A percentile compares a stretch with the other conserved stretches of the same genome.
Conservation (phyloP, 73 alveolate species). For the Tetrahymena elliotti region DNA sequence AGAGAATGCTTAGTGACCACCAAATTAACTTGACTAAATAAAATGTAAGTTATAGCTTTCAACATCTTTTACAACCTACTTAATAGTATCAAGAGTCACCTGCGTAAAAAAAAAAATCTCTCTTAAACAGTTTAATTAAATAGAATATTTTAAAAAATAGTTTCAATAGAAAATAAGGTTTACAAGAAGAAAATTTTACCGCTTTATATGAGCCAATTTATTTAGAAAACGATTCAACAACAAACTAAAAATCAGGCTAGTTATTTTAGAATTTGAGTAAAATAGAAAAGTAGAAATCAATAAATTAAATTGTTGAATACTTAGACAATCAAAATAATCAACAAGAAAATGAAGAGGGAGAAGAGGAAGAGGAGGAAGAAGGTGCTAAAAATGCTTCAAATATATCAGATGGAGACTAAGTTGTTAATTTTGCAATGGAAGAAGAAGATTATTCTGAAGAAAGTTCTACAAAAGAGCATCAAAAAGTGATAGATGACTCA, state of each 20-base stretch:
- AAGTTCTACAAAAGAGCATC: not conserved
- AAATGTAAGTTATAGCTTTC: not conserved
- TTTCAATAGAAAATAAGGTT: too few relatives aligned
- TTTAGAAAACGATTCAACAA: not conserved
- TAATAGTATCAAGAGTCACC: not conserved
- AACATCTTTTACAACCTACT: not conserved
- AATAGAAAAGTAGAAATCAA: not conserved
- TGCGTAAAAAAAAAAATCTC: not conserved
- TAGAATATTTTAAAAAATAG: too few relatives aligned
- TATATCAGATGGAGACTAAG: not conserved
- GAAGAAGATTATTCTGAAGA: not conserved
- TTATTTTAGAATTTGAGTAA: not conserved
- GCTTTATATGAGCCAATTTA: not conserved
- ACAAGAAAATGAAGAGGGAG: not conserved
- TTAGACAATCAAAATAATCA: not conserved
- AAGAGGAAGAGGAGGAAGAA: not conserved
- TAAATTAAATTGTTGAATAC: not conserved
- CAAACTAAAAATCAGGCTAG: not conserved
- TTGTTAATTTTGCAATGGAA: not conserved
- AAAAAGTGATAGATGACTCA: not conserved
- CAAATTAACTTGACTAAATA: not conserved
- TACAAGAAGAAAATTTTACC: not conserved
- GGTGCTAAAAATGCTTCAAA: not conserved
- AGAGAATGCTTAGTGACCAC: not conserved
- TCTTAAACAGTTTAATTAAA: too few relatives aligned